These are phyloP conservation scores for Metschnikowia santaceciliae DNA, from an alignment of 805 yeast species.

Conservation along the genomic window DNA sequence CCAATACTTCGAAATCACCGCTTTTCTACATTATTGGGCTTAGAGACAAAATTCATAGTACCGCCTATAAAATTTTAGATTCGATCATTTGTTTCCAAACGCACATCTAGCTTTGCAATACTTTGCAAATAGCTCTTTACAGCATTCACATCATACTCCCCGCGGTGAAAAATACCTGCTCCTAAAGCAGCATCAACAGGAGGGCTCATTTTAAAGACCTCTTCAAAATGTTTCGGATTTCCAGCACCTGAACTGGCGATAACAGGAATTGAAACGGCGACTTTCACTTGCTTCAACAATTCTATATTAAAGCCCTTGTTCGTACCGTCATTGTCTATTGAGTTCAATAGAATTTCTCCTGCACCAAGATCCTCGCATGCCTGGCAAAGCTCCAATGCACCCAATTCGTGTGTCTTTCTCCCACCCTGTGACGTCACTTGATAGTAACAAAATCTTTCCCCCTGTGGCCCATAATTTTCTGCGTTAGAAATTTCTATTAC, in stretches of 20 bases:
- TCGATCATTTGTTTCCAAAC: slow-evolving; percentile 46
- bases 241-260: slow-evolving; percentile 99
- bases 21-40: background rate
- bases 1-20: background rate
- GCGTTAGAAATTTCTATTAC: slow-evolving; percentile 58
- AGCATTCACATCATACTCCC: slow-evolving; percentile 81
- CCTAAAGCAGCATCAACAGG: slow-evolving; percentile 95
- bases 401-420: slow-evolving; percentile 77
- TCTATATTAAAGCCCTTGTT: slow-evolving; percentile 93
- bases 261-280: slow-evolving; percentile 80
- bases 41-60: background rate
- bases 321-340: slow-evolving; percentile 96
- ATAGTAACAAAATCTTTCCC: slow-evolving; percentile 86
- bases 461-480: slow-evolving; percentile 65
- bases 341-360: slow-evolving; percentile 88
- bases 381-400: slow-evolving; percentile 82
- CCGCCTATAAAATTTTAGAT: background rate
- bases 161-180: slow-evolving; percentile 98
- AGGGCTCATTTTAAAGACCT: slow-evolving; percentile 73
- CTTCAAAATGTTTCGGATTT: slow-evolving; percentile 80
- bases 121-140: slow-evolving; percentile 67
- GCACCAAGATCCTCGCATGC: slow-evolving; percentile 95
- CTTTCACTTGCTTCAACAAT: slow-evolving; percentile 71
- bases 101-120: slow-evolving; percentile 61
- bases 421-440: slow-evolving; percentile 98